Evolutionary conservation across 2,329 filamentous ascomycete species (phyloP).

Genomic region (Trichoderma asperellum): DNA sequence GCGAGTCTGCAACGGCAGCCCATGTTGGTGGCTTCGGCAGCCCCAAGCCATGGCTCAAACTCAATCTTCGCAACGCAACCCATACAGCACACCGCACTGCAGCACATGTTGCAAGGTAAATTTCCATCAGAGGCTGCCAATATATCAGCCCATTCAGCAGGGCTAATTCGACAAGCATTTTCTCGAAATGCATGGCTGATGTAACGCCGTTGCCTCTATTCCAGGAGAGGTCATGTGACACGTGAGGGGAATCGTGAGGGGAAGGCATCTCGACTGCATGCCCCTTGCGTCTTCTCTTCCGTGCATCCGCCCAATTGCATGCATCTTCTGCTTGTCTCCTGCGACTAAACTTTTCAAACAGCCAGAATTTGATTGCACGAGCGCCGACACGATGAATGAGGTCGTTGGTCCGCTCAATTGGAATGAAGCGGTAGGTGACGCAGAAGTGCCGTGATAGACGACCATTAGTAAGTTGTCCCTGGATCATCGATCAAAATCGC

Average conservation of each 20-base stretch:
- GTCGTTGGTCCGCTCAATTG: no score
- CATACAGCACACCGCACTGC: neutral
- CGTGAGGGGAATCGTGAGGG: slow-evolving; percentile 28
- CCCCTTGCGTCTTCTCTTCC: neutral
- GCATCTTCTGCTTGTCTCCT: neutral
- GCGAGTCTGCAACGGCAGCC: neutral
- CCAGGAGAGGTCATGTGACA: slow-evolving; percentile 29
- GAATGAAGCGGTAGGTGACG: neutral
- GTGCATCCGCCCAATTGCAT: neutral
- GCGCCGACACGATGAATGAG: neutral
- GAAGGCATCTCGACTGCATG: slow-evolving; percentile 24
- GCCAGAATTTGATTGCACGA: neutral
- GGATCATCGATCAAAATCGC: neutral
- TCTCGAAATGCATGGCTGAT: slow-evolving; percentile 1
- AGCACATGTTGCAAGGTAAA: slow-evolving; percentile 4
- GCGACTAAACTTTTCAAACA: neutral
- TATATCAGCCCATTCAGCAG: neutral
- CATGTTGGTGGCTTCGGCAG: slow-evolving; percentile 19
- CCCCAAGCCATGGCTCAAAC: slow-evolving; percentile 21
- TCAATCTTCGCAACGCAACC: slow-evolving; percentile 16
- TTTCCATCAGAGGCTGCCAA: neutral
- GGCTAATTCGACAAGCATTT: neutral
- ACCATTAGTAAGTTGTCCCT: neutral
- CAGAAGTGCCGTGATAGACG: neutral
- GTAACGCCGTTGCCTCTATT: slow-evolving; percentile 18